Evolutionary conservation across 257 asterid genomes (phyloP), one percentile per base, ranked within the genome.

Genomic region (Capsicum pubescens): DNA sequence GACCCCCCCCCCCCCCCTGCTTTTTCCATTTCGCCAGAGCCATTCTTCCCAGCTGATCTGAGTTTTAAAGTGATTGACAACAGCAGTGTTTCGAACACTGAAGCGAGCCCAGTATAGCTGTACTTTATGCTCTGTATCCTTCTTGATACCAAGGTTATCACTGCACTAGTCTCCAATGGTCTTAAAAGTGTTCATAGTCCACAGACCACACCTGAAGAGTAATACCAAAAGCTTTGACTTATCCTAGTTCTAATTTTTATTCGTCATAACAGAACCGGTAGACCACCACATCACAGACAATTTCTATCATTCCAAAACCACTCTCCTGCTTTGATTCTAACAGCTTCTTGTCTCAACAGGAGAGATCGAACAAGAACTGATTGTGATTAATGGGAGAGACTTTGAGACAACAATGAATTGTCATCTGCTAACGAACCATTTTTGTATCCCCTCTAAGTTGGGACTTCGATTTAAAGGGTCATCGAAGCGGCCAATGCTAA

Each of bases 221-320:
- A 10, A 71, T 44, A 13, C 58, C 58, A n/a, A 71, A 46, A n/a
- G 17, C 79, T 9, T 46, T 71, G 57, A 46, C 35, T 57, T 10
- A 44, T 44, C 79, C 9, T 42, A n/a, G 17, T 44, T 71, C 58
- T 17, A 17, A 44, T 17, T 17, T 10, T 71, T 39, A 39, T 39
- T 39, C 44, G 44, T 39, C 44, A 39, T 39, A 39, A 39, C 44
- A 39, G 44, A 39, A 4, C 44, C 44, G 5, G 44, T 39, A 39
- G 79, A 44, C 35, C 9, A 44, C 35, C 56, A 9, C 9, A 42
- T 32, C 57, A 44, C 26, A 19, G 58, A 71, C 35, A 71, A 46
- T 46, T 44, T 71, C 58, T 71, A 11, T 36, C 79, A 46, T 44
- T 46, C 78, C 79, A 71, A n/a, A 71, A 71, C 79, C 36, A 71